A percentile compares a stretch with the other conserved stretches of the same genome.
Conservation (phyloP, 2,329 filamentous ascomycete species). For the Paecilomyces fulvus region DNA sequence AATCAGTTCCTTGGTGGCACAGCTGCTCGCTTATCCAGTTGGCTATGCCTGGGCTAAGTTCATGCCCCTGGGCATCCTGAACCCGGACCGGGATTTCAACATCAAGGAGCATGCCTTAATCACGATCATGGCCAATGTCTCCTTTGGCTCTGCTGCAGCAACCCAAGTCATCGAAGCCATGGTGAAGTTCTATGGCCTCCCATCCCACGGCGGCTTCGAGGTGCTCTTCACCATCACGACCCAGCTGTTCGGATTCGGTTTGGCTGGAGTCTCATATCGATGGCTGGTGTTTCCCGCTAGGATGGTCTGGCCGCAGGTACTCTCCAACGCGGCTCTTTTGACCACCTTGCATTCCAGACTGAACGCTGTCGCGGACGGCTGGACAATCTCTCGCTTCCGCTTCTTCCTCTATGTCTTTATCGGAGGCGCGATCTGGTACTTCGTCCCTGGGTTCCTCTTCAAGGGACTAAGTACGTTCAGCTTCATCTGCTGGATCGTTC, state of each 20-base stretch:
- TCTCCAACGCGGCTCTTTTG: constrained; percentile 44
- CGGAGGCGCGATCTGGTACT: constrained; percentile 27
- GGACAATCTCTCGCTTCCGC: constrained; percentile 28
- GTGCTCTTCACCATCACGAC: constrained; percentile 53
- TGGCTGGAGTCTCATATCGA: constrained; percentile 51
- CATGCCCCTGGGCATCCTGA: constrained; percentile 33
- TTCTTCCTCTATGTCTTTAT: constrained; percentile 29
- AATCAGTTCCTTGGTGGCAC: constrained; percentile 31
- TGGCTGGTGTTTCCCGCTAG: constrained; percentile 53
- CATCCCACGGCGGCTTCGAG: constrained; percentile 52
- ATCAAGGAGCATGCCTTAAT: constrained; percentile 36
- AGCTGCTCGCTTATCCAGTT: constrained; percentile 38
- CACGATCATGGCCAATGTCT: constrained; percentile 41
- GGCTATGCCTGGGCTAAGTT: constrained; percentile 31
- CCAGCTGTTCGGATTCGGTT: constrained; percentile 55
- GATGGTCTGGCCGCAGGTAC: constrained; percentile 56
- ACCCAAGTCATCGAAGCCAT: constrained; percentile 31
- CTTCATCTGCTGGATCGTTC: constrained; percentile 63
- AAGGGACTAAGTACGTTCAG: constrained; percentile 62
- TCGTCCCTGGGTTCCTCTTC: constrained; percentile 55
- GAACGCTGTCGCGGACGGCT: constrained; percentile 33
- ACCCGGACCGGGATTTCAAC: constrained; percentile 34
- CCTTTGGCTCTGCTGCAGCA: constrained; percentile 36
- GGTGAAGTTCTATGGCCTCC: constrained; percentile 47
- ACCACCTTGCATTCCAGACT: constrained; percentile 25